phyloP scores from a whole-genome alignment of 2,329 filamentous ascomycete species.

The Chaetomium strumarium region DNA sequence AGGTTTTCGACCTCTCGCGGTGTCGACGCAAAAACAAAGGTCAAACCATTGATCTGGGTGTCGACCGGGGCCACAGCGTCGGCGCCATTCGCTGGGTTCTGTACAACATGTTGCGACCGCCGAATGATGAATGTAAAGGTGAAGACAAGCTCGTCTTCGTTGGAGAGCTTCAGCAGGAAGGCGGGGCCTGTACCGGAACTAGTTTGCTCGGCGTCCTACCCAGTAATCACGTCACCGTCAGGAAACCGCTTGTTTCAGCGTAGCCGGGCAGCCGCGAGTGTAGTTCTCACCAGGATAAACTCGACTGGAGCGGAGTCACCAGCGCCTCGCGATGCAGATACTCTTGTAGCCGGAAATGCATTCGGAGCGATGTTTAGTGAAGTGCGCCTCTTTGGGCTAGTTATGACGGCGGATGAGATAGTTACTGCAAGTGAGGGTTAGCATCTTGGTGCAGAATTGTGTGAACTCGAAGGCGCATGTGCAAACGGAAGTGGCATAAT shows the following conservation, averaged over 20 bases:
- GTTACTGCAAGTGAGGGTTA: slow-evolving; percentile 56
- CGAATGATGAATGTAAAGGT: slow-evolving; percentile 84
- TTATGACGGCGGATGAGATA: slow-evolving; percentile 76
- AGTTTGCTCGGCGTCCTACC: slow-evolving; percentile 69
- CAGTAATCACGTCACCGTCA: slow-evolving; percentile 6
- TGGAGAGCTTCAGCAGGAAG: slow-evolving; percentile 80
- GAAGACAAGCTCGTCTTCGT: slow-evolving; percentile 89
- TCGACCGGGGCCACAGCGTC: slow-evolving; percentile 52
- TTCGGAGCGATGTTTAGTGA: slow-evolving; percentile 78
- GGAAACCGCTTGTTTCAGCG: neutral
- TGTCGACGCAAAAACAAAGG: slow-evolving; percentile 85
- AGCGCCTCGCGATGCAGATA: slow-evolving; percentile 63
- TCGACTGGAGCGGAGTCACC: slow-evolving; percentile 75
- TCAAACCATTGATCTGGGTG: slow-evolving; percentile 79
- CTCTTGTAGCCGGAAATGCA: slow-evolving; percentile 75
- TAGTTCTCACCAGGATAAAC: slow-evolving; percentile 72
- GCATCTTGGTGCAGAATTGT: slow-evolving; percentile 9
- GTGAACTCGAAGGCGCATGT: neutral
- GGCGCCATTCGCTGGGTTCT: slow-evolving; percentile 42
- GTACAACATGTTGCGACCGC: slow-evolving; percentile 36
- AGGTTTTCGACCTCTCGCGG: slow-evolving; percentile 85
- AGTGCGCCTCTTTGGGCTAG: slow-evolving; percentile 70
- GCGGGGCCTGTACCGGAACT: slow-evolving; percentile 48
- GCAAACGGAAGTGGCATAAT: neutral
- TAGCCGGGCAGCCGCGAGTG: neutral